Conservation (phyloP, 2,329 filamentous ascomycete genomes). For the Xylaria multiplex region DNA sequence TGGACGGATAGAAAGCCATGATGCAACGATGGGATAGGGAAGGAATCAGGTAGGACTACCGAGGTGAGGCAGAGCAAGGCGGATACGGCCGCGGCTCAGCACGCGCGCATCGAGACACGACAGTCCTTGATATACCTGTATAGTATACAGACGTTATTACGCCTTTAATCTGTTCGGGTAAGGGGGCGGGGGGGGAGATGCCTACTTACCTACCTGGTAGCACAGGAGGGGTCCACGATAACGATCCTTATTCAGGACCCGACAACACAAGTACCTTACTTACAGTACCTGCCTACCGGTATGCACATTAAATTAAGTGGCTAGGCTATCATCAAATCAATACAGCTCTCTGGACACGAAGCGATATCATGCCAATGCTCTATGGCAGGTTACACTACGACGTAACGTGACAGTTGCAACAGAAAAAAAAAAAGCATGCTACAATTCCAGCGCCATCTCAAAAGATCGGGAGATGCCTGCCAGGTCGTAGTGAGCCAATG, state of each 20-base stretch:
- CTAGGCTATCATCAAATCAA: background rate
- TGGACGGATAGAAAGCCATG: background rate
- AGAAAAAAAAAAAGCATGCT: background rate
- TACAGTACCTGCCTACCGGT: background rate
- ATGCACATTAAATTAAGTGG: background rate
- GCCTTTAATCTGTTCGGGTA: background rate
- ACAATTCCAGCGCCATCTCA: background rate
- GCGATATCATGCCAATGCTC: background rate
- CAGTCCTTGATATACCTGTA: conserved; percentile 23
- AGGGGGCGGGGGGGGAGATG: background rate
- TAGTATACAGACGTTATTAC: background rate
- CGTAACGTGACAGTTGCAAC: conserved; percentile 29
- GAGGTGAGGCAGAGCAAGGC: conserved; percentile 18
- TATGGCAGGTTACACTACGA: conserved; percentile 7
- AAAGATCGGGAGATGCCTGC: conserved; percentile 14
- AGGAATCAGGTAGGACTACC: conserved; percentile 26
- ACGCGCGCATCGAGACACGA: conserved; percentile 11
- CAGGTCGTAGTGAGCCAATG: background rate
- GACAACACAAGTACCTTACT: background rate
- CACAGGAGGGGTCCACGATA: background rate
- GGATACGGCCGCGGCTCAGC: conserved; percentile 9
- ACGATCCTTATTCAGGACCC: background rate
- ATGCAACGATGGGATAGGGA: conserved; percentile 12
- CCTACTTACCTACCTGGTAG: background rate
- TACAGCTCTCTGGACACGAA: conserved; percentile 5